These are phyloP conservation scores for Talaromyces sp. DNA, from an alignment of 2,329 filamentous ascomycete species.

Conservation along the genomic window DNA sequence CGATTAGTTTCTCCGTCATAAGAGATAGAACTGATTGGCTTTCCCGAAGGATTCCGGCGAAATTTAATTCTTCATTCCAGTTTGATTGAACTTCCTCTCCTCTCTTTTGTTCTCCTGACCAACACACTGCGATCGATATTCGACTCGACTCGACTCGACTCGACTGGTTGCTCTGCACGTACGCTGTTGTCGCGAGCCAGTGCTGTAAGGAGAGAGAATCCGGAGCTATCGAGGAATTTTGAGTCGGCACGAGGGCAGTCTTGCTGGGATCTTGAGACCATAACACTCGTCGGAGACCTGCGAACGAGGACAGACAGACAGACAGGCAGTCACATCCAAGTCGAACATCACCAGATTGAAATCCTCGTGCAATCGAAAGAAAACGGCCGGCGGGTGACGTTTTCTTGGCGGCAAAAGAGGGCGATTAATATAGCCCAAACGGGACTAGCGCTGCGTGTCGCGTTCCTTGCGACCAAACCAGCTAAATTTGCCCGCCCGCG, in stretches of 20 bases:
- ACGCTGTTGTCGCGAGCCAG: not conserved
- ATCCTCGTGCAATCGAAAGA: not conserved
- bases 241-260: constrained; percentile 5
- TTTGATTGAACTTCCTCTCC: not conserved
- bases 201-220: not conserved
- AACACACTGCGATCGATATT: not conserved
- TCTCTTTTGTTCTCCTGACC: not conserved
- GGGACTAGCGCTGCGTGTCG: constrained; percentile 23
- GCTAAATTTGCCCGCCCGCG: constrained; percentile 10
- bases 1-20: constrained; percentile 1
- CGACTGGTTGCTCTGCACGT: not conserved
- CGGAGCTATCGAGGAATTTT: not conserved
- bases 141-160: not conserved
- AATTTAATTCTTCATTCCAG: not conserved
- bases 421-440: constrained; percentile 15
- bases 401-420: not conserved
- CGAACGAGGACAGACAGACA: not conserved
- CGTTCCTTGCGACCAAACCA: constrained; percentile 18
- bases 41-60: constrained; percentile 6
- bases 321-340: not conserved
- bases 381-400: constrained; percentile 6
- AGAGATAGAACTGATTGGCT: constrained; percentile 4
- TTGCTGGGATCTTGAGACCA: not conserved
- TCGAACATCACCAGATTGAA: too few species aligned
- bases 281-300: not conserved